These are phyloP conservation scores for Trichoderma lentiforme DNA, from an alignment of 2,329 filamentous ascomycete species.

Conservation along the genomic window DNA sequence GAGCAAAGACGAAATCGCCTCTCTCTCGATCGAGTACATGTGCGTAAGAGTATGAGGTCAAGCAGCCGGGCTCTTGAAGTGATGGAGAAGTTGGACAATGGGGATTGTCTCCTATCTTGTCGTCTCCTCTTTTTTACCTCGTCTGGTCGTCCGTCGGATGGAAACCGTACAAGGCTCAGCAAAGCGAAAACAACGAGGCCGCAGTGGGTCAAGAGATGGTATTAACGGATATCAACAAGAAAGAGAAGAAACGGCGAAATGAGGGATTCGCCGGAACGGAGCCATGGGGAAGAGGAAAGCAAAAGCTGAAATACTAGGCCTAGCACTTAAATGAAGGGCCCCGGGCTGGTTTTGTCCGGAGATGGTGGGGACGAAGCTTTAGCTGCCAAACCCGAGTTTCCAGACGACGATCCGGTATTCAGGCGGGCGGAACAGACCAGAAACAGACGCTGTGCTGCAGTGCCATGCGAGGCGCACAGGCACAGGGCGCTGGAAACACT, in stretches of 20 bases:
- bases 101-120: slow-evolving; percentile 12
- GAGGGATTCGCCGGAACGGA: slow-evolving; percentile 6
- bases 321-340: neutral
- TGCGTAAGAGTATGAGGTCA: neutral
- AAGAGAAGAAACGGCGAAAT: neutral
- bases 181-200: neutral
- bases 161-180: neutral
- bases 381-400: slow-evolving; percentile 12
- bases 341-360: slow-evolving; percentile 9
- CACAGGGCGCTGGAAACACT: neutral
- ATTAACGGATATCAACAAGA: slow-evolving; percentile 3
- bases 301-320: slow-evolving; percentile 3
- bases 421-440: slow-evolving; percentile 2
- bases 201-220: neutral
- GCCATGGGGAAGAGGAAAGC: slow-evolving; percentile 4
- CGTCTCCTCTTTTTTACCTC: slow-evolving; percentile 14
- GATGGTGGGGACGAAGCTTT: slow-evolving; percentile 14
- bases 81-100: neutral
- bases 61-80: neutral
- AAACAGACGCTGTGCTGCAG: neutral
- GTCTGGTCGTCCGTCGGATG: neutral
- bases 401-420: slow-evolving; percentile 17
- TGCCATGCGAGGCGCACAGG: neutral
- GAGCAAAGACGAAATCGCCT: slow-evolving; percentile 17
- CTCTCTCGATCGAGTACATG: slow-evolving; percentile 2